Conservation (phyloP, 345 rosid genomes). For the Salix suchowensis region DNA sequence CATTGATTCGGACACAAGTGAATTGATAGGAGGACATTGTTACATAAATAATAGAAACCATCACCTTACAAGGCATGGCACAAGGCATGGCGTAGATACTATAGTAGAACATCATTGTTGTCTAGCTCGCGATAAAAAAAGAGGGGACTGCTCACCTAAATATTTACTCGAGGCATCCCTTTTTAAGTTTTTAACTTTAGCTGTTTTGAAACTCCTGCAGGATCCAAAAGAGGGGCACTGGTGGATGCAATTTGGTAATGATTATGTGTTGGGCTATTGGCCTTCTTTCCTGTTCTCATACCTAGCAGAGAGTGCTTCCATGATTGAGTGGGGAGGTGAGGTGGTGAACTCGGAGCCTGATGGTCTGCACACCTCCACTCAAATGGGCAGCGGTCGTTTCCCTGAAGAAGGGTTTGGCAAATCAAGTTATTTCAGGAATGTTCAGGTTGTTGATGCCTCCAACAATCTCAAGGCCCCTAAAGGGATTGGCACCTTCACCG, state of each 20-base stretch:
- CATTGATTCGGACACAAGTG: background rate
- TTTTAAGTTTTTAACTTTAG: background rate
- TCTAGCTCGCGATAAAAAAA: background rate
- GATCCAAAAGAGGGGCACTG: slow-evolving; percentile 97
- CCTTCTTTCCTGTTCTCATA: slow-evolving; percentile 94
- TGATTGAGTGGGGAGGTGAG: slow-evolving; percentile 99
- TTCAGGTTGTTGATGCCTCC: slow-evolving; percentile 80
- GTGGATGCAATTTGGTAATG: slow-evolving; percentile 99
- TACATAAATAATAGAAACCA: background rate
- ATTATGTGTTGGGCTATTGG: slow-evolving; percentile 85
- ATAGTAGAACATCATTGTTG: background rate
- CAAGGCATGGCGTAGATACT: background rate
- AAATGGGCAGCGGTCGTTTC: slow-evolving; percentile 92
- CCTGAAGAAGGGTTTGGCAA: slow-evolving; percentile 96
- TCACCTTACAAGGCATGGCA: background rate
- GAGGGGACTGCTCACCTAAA: background rate
- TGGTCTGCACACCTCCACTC: slow-evolving; percentile 86
- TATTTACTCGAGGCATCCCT: background rate
- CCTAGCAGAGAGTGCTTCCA: slow-evolving; percentile 82
- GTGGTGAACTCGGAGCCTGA: slow-evolving; percentile 84
- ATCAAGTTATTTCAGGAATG: slow-evolving; percentile 84
- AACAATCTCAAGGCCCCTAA: slow-evolving; percentile 92
- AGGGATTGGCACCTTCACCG: slow-evolving; percentile 85
- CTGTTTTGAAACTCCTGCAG: slow-evolving; percentile 22
- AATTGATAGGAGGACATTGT: background rate